Evolutionary conservation across 2,329 filamentous ascomycete species (phyloP).

Genomic region (Trichoderma sp.): DNA sequence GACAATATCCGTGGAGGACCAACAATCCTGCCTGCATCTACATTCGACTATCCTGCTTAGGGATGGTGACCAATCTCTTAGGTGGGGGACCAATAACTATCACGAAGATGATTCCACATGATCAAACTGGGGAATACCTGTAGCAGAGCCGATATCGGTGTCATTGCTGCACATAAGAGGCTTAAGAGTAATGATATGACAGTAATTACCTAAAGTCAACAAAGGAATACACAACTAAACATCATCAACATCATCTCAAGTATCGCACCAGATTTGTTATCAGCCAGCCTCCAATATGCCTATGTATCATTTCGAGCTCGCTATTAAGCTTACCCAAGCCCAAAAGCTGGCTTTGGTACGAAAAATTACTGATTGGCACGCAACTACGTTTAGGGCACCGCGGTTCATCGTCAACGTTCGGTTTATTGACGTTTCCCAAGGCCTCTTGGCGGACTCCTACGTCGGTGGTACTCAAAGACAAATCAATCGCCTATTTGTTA

Average conservation of each 20-base stretch:
- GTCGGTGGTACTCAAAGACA: conserved; percentile 8
- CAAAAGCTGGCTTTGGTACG: conserved; percentile 17
- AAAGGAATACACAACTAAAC: neutral
- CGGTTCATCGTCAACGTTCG: conserved; percentile 20
- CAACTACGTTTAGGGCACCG: conserved; percentile 18
- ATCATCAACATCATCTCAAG: neutral
- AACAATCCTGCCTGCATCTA: neutral
- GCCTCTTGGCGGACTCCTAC: conserved; percentile 10
- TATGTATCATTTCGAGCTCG: conserved; percentile 18
- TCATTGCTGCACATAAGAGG: neutral
- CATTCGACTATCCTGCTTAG: neutral
- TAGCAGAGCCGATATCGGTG: conserved; percentile 11
- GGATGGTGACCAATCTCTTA: neutral
- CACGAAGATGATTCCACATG: neutral
- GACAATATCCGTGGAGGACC: neutral
- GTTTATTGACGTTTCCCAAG: conserved; percentile 16
- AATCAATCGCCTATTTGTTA: conserved; percentile 17
- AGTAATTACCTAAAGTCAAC: too few relatives aligned
- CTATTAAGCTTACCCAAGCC: conserved; percentile 11
- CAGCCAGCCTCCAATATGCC: neutral
- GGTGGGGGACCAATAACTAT: neutral
- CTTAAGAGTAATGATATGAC: neutral
- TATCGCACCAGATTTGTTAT: neutral
- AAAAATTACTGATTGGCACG: conserved; percentile 19
- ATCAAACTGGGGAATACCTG: neutral